Conservation (phyloP, 371 early-diverging fungal species). For the Mortierella sp. region DNA sequence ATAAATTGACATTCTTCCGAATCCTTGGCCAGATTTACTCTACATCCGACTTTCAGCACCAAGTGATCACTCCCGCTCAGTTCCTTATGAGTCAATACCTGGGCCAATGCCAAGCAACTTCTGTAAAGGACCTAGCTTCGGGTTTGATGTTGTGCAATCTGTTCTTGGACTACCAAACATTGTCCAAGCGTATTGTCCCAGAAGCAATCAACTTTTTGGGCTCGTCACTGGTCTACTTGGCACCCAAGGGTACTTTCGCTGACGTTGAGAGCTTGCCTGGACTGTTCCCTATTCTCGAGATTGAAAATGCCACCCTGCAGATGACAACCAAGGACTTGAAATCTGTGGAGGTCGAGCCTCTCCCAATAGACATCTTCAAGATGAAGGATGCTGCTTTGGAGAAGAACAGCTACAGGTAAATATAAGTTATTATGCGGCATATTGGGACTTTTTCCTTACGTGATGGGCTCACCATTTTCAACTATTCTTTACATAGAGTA, state of each 20-base stretch:
- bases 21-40: conserved; percentile 82
- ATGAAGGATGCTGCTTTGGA: conserved; percentile 41
- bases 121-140: conserved; percentile 72
- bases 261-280: conserved; percentile 58
- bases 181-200: conserved; percentile 88
- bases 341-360: conserved; percentile 38
- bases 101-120: conserved; percentile 69
- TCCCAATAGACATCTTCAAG: conserved; percentile 49
- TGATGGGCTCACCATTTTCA: not conserved
- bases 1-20: conserved; percentile 73
- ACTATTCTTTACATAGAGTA: conserved; percentile 25
- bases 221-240: conserved; percentile 61
- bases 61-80: conserved; percentile 87
- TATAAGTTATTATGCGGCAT: not conserved
- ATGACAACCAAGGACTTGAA: conserved; percentile 58
- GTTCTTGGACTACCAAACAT: conserved; percentile 77
- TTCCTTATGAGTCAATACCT: conserved; percentile 83
- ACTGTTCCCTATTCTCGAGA: conserved; percentile 63
- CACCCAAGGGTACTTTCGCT: conserved; percentile 62
- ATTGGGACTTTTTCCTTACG: not conserved
- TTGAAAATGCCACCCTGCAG: conserved; percentile 18
- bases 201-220: conserved; percentile 84
- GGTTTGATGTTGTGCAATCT: conserved; percentile 84
- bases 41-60: conserved; percentile 90
- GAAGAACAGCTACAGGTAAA: conserved; percentile 45